A percentile compares a stretch with the other conserved stretches of the same genome.
These are phyloP conservation scores for Rhazya stricta DNA, from an alignment of 257 asterid species.

Conservation along the genomic window DNA sequence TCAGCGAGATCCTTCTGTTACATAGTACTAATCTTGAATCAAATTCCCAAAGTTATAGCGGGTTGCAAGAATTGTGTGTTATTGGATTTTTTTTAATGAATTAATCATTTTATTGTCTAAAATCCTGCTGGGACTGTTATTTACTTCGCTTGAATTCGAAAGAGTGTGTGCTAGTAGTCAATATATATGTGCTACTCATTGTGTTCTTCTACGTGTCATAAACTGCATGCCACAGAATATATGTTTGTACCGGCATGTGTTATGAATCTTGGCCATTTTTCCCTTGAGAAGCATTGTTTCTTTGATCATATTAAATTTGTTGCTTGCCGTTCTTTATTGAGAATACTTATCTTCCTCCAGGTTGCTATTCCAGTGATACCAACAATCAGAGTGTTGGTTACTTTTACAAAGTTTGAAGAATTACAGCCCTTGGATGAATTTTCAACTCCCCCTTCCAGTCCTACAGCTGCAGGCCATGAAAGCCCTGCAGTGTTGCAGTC, in stretches of 20 bases:
- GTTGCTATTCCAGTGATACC: constrained; percentile 95
- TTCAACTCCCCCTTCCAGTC: constrained; percentile 87
- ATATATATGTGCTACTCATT: background rate
- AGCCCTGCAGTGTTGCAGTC: constrained; percentile 45
- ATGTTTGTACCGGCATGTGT: background rate
- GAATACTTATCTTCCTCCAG: constrained; percentile 34
- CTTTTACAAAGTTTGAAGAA: constrained; percentile 89
- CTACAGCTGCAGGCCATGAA: constrained; percentile 47
- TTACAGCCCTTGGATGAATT: constrained; percentile 81
- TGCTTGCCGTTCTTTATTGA: background rate
- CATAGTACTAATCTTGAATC: background rate
- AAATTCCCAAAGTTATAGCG: background rate
- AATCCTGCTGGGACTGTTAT: background rate
- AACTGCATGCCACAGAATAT: background rate
- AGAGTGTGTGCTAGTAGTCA: background rate
- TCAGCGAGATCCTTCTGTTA: background rate
- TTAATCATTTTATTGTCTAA: background rate
- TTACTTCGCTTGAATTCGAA: background rate
- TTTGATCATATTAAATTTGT: background rate
- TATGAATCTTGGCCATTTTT: background rate
- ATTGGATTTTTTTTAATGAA: background rate
- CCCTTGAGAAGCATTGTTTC: background rate
- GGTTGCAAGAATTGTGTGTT: background rate
- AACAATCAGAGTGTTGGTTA: constrained; percentile 79
- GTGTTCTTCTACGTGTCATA: background rate